Evolutionary conservation across 139 green algal species (phyloP).

Genomic region (Eudorina sp.): DNA sequence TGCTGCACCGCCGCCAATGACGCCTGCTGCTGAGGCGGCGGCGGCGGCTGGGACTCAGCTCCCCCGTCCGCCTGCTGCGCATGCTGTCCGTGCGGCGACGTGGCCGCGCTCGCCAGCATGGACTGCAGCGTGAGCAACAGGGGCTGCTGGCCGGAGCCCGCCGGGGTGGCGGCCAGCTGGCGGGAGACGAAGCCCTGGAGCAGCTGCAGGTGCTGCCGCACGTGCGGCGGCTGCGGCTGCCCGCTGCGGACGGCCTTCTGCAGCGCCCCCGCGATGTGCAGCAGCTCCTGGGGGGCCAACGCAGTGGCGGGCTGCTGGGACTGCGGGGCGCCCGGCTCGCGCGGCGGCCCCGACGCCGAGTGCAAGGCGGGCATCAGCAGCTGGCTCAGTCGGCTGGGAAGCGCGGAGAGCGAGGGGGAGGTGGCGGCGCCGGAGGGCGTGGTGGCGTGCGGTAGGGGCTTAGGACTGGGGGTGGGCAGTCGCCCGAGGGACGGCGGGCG

Average conservation of each 20-base stretch:
- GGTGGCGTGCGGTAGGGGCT: too few species aligned
- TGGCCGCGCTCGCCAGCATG: conserved; percentile 17
- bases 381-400: too few species aligned
- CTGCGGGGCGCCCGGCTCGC: background rate
- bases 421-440: too few species aligned
- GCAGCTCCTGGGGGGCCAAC: conserved; percentile 29
- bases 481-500: too few species aligned
- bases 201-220: conserved; percentile 26
- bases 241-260: conserved; percentile 15
- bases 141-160: conserved; percentile 5
- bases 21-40: conserved; percentile 43
- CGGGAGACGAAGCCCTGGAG: conserved; percentile 15
- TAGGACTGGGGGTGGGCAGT: too few species aligned
- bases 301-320: background rate
- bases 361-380: too few species aligned
- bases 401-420: too few species aligned
- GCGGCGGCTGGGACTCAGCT: too few species aligned
- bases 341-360: too few species aligned
- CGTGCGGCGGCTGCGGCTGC: conserved; percentile 27
- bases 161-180: background rate
- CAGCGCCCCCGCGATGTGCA: conserved; percentile 20
- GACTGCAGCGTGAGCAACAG: conserved; percentile 32
- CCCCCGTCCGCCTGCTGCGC: background rate
- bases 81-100: background rate
- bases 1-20: background rate